Evolutionary conservation across 306 rosid species (phyloP), one percentile per base, ranked within the genome.

Genomic region (Trifolium pratense): DNA sequence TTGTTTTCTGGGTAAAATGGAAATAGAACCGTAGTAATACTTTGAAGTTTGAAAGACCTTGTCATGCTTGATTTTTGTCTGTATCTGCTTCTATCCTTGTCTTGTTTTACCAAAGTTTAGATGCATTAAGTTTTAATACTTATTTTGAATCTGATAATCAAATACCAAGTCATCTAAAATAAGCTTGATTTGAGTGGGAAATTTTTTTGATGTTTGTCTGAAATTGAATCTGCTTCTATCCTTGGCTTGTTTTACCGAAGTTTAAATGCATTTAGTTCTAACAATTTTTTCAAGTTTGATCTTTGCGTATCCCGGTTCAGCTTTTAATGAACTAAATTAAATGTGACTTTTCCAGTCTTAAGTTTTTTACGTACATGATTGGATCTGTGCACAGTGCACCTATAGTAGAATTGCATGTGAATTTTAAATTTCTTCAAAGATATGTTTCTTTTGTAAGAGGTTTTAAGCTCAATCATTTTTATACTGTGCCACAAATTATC

Each of bases 11-110:
- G 15, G 14, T 40, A 10, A 40, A 40, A 40, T 40, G 46, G 46
- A 10, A 40, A 40, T 40, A 40, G 46, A 3, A 40, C 48, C 8
- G 32, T 53, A 6, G 40, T 17, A 46, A 74, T 67, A 58, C 32
- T 57, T 62, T 37, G 23, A 37, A 71, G 25, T 57, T 62, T 37
- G 23, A 37, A 71, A 37, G 71, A 58, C 36, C 46, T 12, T 17
- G 55, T 37, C 73, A 7, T n/a, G 68, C 34, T 66, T 79, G 36
- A 32, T 11, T 48, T 55, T 63, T 71, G 32, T 40, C 43, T 73
- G 26, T 49, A 25, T 61, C 51, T 66, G 51, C 60, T 48, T 57
- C 20, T 66, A 37, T 56, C 70, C 65, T 15, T 51, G 17, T 52
- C 43, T 64, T 57, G 60, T 65, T 71, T 75, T 36, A 18, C 66